phyloP scores from a whole-genome alignment of 228 moss, liverwort and hornwort species.

The Sphagnum fallax region DNA sequence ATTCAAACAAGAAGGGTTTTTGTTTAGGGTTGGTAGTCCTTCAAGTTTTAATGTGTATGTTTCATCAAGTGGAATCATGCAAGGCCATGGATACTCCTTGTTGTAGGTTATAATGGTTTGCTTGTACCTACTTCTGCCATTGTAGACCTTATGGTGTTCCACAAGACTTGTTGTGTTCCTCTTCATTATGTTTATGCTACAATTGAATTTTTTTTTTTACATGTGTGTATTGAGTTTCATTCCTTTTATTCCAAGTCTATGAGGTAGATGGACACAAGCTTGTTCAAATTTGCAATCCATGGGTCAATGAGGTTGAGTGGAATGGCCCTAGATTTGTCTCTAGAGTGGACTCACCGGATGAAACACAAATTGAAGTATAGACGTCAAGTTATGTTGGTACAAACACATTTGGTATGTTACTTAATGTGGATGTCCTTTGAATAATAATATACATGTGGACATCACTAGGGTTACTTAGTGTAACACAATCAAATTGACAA shows the following conservation, averaged over 20 bases:
- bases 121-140: not conserved
- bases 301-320: conserved; percentile 99
- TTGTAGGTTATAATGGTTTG: conserved; percentile 47
- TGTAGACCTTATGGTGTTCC: not conserved
- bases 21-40: conserved; percentile 93
- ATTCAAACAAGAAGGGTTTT: conserved; percentile 97
- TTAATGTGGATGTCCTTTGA: not conserved
- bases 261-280: conserved; percentile 96
- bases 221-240: not conserved
- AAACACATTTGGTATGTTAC: not conserved
- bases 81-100: conserved; percentile 90
- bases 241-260: conserved; percentile 52
- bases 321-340: conserved; percentile 97
- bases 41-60: conserved; percentile 98
- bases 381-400: conserved; percentile 59
- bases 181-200: not conserved
- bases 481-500: not conserved
- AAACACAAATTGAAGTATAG: conserved; percentile 96
- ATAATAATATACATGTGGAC: not conserved
- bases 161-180: not conserved
- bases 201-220: not conserved
- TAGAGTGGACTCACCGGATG: conserved; percentile 98
- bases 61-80: conserved; percentile 95
- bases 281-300: conserved; percentile 95
- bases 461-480: too few relatives aligned